Evolutionary conservation across 805 yeast genomes (phyloP), one percentile per base, ranked within the genome.

Genomic region (Wickerhamomyces sydowiorum): DNA sequence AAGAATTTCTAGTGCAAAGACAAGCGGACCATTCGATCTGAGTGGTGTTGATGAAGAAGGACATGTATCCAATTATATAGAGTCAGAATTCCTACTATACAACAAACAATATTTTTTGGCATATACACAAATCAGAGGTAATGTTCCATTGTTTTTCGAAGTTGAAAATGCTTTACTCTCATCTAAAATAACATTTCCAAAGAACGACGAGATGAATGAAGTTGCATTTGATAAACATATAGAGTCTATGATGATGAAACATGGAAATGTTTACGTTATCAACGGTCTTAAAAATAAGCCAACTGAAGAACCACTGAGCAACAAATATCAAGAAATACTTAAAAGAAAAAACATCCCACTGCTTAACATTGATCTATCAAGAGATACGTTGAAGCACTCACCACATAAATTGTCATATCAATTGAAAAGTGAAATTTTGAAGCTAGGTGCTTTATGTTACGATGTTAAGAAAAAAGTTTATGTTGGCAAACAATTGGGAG

Each of bases 91-190:
- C 17, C 79, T 93, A 18, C 71, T 81, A 44, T 74, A 79, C 55
- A 67, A 70, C 34, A 65, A 67, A 36, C 48, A 48, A 5, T 60
- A 74, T 64, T 62, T 70, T 65, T 84, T 81, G 53, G 79, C 96
- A 1, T 91, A 83, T 61, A 75, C 84, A 0, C 96, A 89, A 63
- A 73, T 90, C 3, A 69, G 96, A 50, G 99, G 98, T 4, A 86
- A 95, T 23, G 90, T 90, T 1, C 99, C 99, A 0, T 66, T 93
- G 7, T 91, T 87, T 56, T 93, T 96, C 95, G 99, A 91, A 56
- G 91, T 89, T 52, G 96, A 86, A 47, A 69, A 65, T 35, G 61
- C 64, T 41, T 80, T 93, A 10, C 64, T 93, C 42, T 78, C 89
- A 33, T 78, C 85, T 32, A 91, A 91, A 23, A 91, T 87, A 57